Evolutionary conservation across 2,329 filamentous ascomycete genomes (phyloP), one percentile per base, ranked within the genome.

Genomic region (Paecilomyces fulvus): DNA sequence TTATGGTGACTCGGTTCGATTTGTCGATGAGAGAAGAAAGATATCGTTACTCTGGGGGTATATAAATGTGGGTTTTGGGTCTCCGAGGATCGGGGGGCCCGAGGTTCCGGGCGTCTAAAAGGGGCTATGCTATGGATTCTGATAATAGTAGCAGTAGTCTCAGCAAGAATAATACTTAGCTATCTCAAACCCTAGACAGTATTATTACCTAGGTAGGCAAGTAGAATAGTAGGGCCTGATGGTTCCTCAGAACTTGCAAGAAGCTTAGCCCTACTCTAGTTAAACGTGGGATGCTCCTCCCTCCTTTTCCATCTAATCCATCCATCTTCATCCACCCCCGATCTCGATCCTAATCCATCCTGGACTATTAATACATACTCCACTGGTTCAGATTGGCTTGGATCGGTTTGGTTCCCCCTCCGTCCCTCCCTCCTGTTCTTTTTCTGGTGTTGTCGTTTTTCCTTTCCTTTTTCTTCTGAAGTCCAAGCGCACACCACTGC

Each of bases 381-480:
- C 50, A 43, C 54, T 53, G 49, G 30, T 53, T 51, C 28, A 43
- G 43, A 55, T 43, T 55, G 49, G 53, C 30, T 51, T 55, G 54
- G 28, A 30, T 17, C 48, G 20, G 48, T 23, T 30, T 17, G 20
- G 14, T 33, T 52, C 28, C 49, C 23, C 20, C 37, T 54, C n/a
- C 31, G 28, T 49, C 46, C 23, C 54, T 55, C 30, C 51, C 23
- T 51, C 30, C 17, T 37, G 12, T 51, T 49, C 46, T 43, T 31
- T 31, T 51, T 51, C 20, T 30, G 2, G 51, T 37, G 20, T 25
- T 31, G 23, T 23, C 11, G 10, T 49, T 20, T 33, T 30, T 31
- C 53, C 9, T 28, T 28, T 28, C 25, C 25, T 7, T 28, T 28
- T 28, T 28, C 25, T 28, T 28, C 25, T 28, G 4, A 28, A 5